Conservation (phyloP, 179 eudicot genomes). For the Carnegiea gigantea region DNA sequence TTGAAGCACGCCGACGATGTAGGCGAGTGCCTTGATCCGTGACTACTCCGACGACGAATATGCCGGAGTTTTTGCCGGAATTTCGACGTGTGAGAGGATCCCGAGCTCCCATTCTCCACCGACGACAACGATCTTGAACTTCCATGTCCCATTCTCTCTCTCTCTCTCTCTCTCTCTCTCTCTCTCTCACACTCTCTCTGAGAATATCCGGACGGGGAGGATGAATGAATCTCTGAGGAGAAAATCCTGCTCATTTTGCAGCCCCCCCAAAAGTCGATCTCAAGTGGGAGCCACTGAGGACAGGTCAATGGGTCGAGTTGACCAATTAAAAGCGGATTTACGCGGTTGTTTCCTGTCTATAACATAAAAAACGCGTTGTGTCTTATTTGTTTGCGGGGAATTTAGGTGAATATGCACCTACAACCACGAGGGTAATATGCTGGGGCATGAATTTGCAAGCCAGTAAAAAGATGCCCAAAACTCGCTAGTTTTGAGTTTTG, state of each 20-base stretch:
- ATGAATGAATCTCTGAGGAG: not conserved
- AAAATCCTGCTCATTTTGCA: not conserved
- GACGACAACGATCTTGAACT: slow-evolving; percentile 35
- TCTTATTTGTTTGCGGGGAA: too few relatives aligned
- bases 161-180: not conserved
- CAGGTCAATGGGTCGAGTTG: too few relatives aligned
- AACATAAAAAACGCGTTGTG: too few relatives aligned
- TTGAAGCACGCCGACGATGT: slow-evolving; percentile 22
- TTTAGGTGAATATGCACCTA: too few relatives aligned
- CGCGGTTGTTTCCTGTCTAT: too few relatives aligned
- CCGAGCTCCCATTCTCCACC: slow-evolving; percentile 11
- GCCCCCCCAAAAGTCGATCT: too few relatives aligned
- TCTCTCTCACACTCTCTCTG: not conserved
- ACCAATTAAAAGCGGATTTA: too few relatives aligned
- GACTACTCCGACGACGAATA: slow-evolving; percentile 18
- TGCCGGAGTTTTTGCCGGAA: slow-evolving; percentile 43
- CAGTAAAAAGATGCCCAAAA: too few relatives aligned
- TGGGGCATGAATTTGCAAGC: too few relatives aligned
- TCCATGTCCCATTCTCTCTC: slow-evolving; percentile 54
- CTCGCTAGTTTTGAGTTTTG: too few relatives aligned
- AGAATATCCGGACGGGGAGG: not conserved
- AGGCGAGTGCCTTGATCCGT: not conserved
- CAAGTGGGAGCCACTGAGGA: too few relatives aligned
- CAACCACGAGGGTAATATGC: too few relatives aligned
- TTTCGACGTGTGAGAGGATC: slow-evolving; percentile 35